Base-by-base conservation (phyloP, 176 grass and related monocot species). In the Thalia dealbata region DNA sequence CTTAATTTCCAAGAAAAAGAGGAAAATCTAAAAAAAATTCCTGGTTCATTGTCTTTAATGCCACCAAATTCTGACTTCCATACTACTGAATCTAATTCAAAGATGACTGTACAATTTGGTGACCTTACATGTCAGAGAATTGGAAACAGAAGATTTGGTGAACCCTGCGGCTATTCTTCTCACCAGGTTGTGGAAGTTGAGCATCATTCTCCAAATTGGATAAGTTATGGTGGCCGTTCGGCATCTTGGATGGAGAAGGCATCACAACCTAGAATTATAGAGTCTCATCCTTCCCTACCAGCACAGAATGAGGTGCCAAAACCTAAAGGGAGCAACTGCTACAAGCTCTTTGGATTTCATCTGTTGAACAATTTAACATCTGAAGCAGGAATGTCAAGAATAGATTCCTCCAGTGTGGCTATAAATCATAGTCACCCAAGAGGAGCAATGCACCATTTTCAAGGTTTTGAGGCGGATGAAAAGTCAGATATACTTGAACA, bases 291-390 rank as follows among this genome's bases (percentile, higher is more conserved):
- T 61, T 56, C 75, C 69, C 24, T 78, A 12, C 24, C 79, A 80
- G 69, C 70, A 41, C 85, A 87, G 75, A 80, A 43, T 78, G 85
- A 91, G 43, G 71, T 22, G 21, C 45, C 70, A 67, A 91, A 85
- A 80, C 56, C 72, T 0, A 85, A 85, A 78, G 80, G 70, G 27
- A 61, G 67, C 67, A 74, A 54, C 63, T 81, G 79, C 45, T 91
- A 80, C 59, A 91, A 91, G 45, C 77, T 91, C 77, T 91, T 91
- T 69, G 89, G 88, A 30, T 87, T 91, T 78, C 79, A 87, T 61
- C 82, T 91, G 3, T 76, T 87, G 60, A 80, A 70, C 66, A 71
- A 25, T 22, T 82, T 67, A 0, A 78, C 69, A 75, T 80, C 73
- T 75, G 84, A 85, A 71, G 38, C 58, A 63, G 63, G 73, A 45